Percentiles rank a stretch among this genome's conserved stretches.
Evolutionary conservation across 768 basidiomycete genomes (phyloP).

Genomic region (Austroboletus eburneus): DNA sequence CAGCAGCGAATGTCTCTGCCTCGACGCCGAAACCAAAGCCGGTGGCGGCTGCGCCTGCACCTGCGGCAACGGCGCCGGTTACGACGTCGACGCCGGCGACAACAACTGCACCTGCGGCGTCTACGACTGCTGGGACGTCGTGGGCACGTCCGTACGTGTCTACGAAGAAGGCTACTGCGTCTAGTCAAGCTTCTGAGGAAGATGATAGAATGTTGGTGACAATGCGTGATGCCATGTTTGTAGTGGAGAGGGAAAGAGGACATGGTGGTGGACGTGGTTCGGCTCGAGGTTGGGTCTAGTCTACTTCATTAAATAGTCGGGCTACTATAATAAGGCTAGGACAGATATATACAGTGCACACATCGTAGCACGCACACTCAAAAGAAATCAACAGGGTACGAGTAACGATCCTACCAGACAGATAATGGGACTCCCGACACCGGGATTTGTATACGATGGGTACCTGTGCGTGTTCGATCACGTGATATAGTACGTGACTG

Average conservation of each 20-base stretch:
- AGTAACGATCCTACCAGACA: too few relatives aligned
- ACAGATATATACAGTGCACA: too few relatives aligned
- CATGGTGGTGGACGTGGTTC: slow-evolving; percentile 80
- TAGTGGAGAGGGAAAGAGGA: slow-evolving; percentile 75
- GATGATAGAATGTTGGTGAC: slow-evolving; percentile 60
- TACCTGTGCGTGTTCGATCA: too few relatives aligned
- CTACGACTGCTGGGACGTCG: slow-evolving; percentile 28
- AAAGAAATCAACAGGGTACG: too few relatives aligned
- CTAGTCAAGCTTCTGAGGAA: slow-evolving; percentile 45
- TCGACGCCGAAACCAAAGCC: slow-evolving; percentile 38
- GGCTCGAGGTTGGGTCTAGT: slow-evolving; percentile 67
- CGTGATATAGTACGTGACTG: too few relatives aligned
- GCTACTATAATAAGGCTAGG: too few relatives aligned
- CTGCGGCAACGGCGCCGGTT: slow-evolving; percentile 22
- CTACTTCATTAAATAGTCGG: too few relatives aligned
- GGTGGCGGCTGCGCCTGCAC: slow-evolving; percentile 30
- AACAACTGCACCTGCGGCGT: slow-evolving; percentile 29
- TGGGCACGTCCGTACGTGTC: slow-evolving; percentile 67
- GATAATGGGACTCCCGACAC: too few relatives aligned
- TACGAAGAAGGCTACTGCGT: slow-evolving; percentile 40
- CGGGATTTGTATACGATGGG: too few relatives aligned
- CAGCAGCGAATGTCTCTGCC: slow-evolving; percentile 48
- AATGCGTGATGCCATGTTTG: slow-evolving; percentile 80
- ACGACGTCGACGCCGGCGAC: slow-evolving; percentile 29
- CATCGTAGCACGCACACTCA: too few relatives aligned